Base-by-base conservation (phyloP, 1,284 basidiomycete genomes). In the Naganishia sp. region DNA sequence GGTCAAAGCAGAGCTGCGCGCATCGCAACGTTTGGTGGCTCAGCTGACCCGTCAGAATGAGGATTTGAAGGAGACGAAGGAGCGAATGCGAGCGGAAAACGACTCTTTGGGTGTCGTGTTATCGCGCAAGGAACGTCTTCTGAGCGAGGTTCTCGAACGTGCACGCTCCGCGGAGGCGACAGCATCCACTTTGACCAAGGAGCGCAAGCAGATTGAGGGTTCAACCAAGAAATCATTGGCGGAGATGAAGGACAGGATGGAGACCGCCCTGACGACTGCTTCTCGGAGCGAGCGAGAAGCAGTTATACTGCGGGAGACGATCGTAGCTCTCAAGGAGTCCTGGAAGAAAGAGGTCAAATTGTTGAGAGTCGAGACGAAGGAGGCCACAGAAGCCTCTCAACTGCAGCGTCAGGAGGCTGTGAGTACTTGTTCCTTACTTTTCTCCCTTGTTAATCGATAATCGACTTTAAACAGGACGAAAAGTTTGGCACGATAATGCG, bases 41-140 rank as follows among this genome's bases (percentile, higher is more conserved):
- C 65, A 79, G 75, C 69, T 80, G 23, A 78, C 77, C 2, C 66
- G 77, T n/a, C 75, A 76, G 65, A 76, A 69, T 21, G 79, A 79
- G 53, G 78, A 78, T 68, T 69, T 79, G 39, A 75, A 76, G 55
- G 78, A 79, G 62, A 77, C 76, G 3, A 72, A 74, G 53, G 77
- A 77, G 43, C 68, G 79, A 47, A 75, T 76, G 72, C 67, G 77
- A n/a, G 69, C 71, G 17, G 77, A 80, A 65, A 72, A 71, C 39
- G 78, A 80, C 35, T 71, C 74, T 1, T 62, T 77, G 54, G 75
- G 78, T 60, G 77, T 77, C 50, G 74, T 78, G 23, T 75, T 79
- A 31, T 67, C 71, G 2, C 65, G 79, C 35, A 78, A 78, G 56
- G 78, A 80, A 66, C 70, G 78, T 0, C 66, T 79, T 28, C 68